Evolutionary conservation across 345 rosid genomes (phyloP), one percentile per base, ranked within the genome.

Genomic region (Durio zibethinus): DNA sequence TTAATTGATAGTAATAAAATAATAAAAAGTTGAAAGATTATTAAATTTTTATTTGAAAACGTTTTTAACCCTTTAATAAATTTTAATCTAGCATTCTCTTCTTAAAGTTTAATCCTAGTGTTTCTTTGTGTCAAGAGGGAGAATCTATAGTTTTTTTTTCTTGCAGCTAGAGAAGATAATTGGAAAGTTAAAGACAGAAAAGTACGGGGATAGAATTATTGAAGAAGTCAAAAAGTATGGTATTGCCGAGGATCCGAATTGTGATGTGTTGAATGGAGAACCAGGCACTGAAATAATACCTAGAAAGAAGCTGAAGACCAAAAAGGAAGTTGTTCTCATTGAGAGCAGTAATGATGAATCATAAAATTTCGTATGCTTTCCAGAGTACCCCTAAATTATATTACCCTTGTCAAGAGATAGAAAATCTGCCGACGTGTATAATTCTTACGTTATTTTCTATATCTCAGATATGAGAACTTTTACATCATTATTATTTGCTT

Each of bases 111-210:
- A 48, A 29, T 12, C 15, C 45, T 45, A 16, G 36, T 43, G 50
- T 5, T 14, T 64, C 40, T 43, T 12, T 20, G 42, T 64, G 21
- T 31, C 21, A 29, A 23, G 12, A 18, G 23, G 2, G 21, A 60
- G 10, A 43, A 11, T 61, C 8, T 29, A 25, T 61, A 38, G 35
- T 35, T 7, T 20, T 64, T 43, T 15, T 36, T 64, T 60, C 11
- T 60, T 85, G 87, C 92, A 95, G 99, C 79, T 95, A 88, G 98
- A 93, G 86, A 90, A 78, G 75, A 86, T 93, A 36, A 89, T 93
- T 76, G 99, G 99, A 75, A 95, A 89, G 77, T 59, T 95, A 76
- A 93, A 95, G 87, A 82, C 93, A 18, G 89, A 84, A 15, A 94
- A 87, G 77, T 95, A 88, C 10, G 99, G 98, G 42, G 87, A 75